These are phyloP conservation scores for Aeschynomene evenia DNA, from an alignment of 306 rosid species.

Conservation along the genomic window DNA sequence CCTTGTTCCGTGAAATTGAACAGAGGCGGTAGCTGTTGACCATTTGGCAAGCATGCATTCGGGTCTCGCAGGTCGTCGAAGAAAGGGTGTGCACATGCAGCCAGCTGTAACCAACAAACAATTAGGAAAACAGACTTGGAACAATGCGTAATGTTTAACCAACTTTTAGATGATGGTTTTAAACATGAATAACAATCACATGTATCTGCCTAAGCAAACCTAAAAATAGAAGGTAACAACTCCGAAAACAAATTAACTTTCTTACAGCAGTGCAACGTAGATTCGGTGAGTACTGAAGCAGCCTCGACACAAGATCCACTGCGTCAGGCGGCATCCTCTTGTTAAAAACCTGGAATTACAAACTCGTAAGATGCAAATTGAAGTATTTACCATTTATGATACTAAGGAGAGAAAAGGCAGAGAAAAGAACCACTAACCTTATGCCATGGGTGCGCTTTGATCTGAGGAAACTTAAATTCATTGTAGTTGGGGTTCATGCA, in stretches of 20 bases:
- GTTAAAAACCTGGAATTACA: constrained; percentile 64
- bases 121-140: constrained; percentile 11
- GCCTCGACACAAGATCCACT: constrained; percentile 87
- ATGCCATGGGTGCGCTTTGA: constrained; percentile 97
- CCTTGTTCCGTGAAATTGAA: constrained; percentile 86
- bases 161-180: background rate
- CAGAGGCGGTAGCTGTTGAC: constrained; percentile 71
- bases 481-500: constrained; percentile 96
- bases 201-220: background rate
- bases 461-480: constrained; percentile 90
- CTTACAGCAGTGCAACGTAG: constrained; percentile 94
- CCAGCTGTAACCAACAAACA: constrained; percentile 55
- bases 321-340: constrained; percentile 88
- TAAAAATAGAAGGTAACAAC: background rate
- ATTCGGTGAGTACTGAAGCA: constrained; percentile 90
- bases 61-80: constrained; percentile 78
- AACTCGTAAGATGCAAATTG: constrained; percentile 23
- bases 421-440: constrained; percentile 52
- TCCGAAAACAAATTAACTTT: background rate
- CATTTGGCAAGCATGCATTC: constrained; percentile 64
- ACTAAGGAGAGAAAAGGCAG: background rate
- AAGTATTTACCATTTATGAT: background rate
- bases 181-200: background rate
- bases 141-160: background rate
- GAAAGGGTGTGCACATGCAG: constrained; percentile 91